These are phyloP conservation scores for Helianthus annuus DNA, from an alignment of 129 eudicot species.

Conservation along the genomic window DNA sequence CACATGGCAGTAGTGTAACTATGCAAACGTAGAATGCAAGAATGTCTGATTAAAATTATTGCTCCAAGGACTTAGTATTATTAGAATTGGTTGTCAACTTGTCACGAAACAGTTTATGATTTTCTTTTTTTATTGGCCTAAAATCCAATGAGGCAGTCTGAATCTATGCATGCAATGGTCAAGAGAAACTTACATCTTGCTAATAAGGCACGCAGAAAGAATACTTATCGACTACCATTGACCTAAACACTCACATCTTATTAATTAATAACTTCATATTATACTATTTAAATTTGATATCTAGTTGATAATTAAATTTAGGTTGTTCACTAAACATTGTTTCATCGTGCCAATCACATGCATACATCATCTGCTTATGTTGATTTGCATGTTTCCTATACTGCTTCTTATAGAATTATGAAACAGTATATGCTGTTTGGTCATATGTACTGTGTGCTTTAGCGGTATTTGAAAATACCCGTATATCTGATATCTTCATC, in stretches of 20 bases:
- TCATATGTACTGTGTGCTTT: not conserved
- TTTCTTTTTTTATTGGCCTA: slow-evolving; percentile 1
- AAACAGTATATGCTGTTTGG: slow-evolving; percentile 1
- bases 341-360: not conserved
- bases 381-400: slow-evolving; percentile 9
- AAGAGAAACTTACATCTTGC: slow-evolving; percentile 12
- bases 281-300: not conserved
- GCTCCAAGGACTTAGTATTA: not conserved
- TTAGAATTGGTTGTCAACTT: slow-evolving; percentile 5
- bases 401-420: not conserved
- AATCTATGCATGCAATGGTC: slow-evolving; percentile 11
- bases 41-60: not conserved
- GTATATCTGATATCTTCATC: slow-evolving; percentile 23
- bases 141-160: slow-evolving; percentile 10
- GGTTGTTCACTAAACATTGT: slow-evolving; percentile 10
- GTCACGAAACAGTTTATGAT: slow-evolving; percentile 1
- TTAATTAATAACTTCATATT: not conserved
- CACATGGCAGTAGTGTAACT: slow-evolving; percentile 15
- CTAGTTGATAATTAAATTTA: not conserved
- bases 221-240: not conserved
- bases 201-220: not conserved
- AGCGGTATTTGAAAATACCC: not conserved
- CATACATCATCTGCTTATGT: slow-evolving; percentile 11
- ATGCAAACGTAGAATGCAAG: not conserved
- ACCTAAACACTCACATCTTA: not conserved